Evolutionary conservation across 2,329 filamentous ascomycete species (phyloP).

Genomic region (Monosporascus sp.): DNA sequence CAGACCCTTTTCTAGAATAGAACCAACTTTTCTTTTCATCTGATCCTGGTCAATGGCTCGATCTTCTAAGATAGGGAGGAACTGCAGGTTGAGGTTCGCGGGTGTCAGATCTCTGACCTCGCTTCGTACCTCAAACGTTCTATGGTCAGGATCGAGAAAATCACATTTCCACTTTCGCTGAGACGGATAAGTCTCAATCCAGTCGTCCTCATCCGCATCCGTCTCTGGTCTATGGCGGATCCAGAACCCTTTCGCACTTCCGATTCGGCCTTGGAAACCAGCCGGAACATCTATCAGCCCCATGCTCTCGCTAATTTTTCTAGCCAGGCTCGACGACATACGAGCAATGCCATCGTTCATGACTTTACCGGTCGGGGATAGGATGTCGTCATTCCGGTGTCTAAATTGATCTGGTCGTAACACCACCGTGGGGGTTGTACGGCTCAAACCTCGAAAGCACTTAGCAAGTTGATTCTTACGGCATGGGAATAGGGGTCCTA

Average conservation of each 20-base stretch:
- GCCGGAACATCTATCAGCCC: constrained; percentile 52
- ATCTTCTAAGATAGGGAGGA: constrained; percentile 63
- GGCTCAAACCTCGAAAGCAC: constrained; percentile 42
- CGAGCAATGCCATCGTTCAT: constrained; percentile 65
- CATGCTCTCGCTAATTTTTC: constrained; percentile 44
- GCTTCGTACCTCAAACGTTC: constrained; percentile 61
- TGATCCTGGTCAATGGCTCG: constrained; percentile 40
- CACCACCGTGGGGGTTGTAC: constrained; percentile 41
- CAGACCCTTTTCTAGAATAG: constrained; percentile 46
- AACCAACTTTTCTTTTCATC: constrained; percentile 45
- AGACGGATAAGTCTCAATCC: constrained; percentile 63
- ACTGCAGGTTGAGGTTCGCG: constrained; percentile 60
- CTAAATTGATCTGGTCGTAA: constrained; percentile 44
- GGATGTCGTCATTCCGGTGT: constrained; percentile 31
- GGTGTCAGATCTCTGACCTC: constrained; percentile 41
- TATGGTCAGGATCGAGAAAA: constrained; percentile 40
- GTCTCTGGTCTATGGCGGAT: constrained; percentile 50
- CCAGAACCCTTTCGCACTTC: constrained; percentile 74
- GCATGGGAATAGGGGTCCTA: constrained; percentile 21
- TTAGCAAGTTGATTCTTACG: constrained; percentile 5
- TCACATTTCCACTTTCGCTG: constrained; percentile 64
- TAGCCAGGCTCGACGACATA: constrained; percentile 59
- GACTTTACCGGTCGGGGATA: constrained; percentile 35
- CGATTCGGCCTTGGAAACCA: constrained; percentile 66
- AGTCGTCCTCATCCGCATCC: constrained; percentile 37